Percentiles rank a stretch among this genome's conserved stretches.
phyloP scores from a whole-genome alignment of 768 basidiomycete species.

The Suillus cothurnatus region DNA sequence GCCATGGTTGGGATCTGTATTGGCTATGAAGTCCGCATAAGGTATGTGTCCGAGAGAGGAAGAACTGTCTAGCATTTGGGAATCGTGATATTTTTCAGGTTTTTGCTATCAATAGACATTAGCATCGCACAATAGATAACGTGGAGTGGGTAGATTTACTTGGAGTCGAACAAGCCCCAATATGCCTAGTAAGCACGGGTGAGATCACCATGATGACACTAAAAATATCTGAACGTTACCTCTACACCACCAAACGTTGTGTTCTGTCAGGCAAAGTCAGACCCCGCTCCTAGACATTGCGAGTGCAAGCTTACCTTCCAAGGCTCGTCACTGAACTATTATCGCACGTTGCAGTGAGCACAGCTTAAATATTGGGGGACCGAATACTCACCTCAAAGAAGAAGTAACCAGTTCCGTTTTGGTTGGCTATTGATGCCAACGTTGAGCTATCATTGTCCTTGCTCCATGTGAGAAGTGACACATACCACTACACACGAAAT shows the following conservation, averaged over 20 bases:
- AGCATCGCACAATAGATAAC: slow-evolving; percentile 1
- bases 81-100: slow-evolving; percentile 70
- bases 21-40: background rate
- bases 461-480: slow-evolving; percentile 5
- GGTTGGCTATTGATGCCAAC: slow-evolving; percentile 56
- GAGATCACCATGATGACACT: slow-evolving; percentile 4
- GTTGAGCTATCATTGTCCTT: slow-evolving; percentile 12
- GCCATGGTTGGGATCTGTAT: background rate
- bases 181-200: slow-evolving; percentile 37
- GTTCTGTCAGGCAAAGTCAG: slow-evolving; percentile 40
- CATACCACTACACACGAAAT: slow-evolving; percentile 68
- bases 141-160: slow-evolving; percentile 39
- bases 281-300: slow-evolving; percentile 1
- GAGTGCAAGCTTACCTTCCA: slow-evolving; percentile 64
- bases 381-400: slow-evolving; percentile 67
- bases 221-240: slow-evolving; percentile 27
- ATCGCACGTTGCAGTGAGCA: background rate
- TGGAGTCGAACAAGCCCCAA: slow-evolving; percentile 68
- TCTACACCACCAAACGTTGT: slow-evolving; percentile 79
- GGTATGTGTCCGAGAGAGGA: background rate
- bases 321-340: slow-evolving; percentile 70
- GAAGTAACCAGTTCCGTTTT: slow-evolving; percentile 83
- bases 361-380: background rate
- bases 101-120: slow-evolving; percentile 51
- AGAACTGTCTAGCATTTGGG: slow-evolving; percentile 48